Conservation (phyloP, 2,329 filamentous ascomycete species). For the Westerdykella ornata region DNA sequence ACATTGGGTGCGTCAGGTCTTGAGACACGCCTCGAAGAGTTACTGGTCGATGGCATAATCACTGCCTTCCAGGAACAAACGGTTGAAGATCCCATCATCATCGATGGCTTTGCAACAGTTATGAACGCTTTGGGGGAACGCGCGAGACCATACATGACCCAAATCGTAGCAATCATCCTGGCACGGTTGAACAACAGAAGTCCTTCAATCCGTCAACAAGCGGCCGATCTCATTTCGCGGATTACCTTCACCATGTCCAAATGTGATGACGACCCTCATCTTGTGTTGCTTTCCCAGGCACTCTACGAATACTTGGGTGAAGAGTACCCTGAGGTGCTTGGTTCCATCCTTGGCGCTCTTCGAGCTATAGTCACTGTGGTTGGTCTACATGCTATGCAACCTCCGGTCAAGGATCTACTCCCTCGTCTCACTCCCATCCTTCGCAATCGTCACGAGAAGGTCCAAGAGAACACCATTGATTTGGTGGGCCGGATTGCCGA, state of each 20-base stretch:
- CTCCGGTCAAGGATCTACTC: conserved; percentile 90
- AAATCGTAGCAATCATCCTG: conserved; percentile 94
- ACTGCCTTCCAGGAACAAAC: conserved; percentile 98
- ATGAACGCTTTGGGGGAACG: conserved; percentile 90
- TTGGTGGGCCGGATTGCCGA: conserved; percentile 96
- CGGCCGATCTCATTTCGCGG: conserved; percentile 89
- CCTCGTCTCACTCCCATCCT: conserved; percentile 96
- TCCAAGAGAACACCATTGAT: conserved; percentile 98
- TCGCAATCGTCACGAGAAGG: conserved; percentile 96
- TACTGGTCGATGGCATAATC: conserved; percentile 89
- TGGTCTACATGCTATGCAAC: conserved; percentile 96
- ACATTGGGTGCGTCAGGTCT: conserved; percentile 91
- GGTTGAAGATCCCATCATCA: conserved; percentile 88
- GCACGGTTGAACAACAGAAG: conserved; percentile 98
- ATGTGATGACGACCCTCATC: conserved; percentile 89
- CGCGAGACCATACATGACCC: conserved; percentile 92
- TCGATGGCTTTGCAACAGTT: conserved; percentile 96
- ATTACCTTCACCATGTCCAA: conserved; percentile 99
- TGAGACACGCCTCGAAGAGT: conserved; percentile 83
- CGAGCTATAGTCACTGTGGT: conserved; percentile 97
- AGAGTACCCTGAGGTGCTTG: conserved; percentile 95
- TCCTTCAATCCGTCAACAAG: conserved; percentile 91
- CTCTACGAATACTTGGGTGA: conserved; percentile 98
- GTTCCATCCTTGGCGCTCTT: conserved; percentile 89
- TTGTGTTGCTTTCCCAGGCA: conserved; percentile 90